Conservation (phyloP, 768 basidiomycete species). For the Goffeauzyma gilvescens region DNA sequence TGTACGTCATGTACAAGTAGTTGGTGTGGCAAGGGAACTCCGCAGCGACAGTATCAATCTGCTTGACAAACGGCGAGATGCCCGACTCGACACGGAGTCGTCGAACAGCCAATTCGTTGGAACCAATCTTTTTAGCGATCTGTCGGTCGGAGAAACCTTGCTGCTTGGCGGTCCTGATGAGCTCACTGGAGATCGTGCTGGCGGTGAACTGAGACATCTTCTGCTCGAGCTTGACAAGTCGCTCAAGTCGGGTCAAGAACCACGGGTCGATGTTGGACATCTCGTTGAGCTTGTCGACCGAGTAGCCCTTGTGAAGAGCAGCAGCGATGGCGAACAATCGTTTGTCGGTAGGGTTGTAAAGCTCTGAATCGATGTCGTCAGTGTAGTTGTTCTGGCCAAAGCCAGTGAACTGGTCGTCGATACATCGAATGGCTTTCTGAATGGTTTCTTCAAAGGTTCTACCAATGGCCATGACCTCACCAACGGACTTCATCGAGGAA, state of each 20-base stretch:
- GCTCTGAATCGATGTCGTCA: constrained; percentile 79
- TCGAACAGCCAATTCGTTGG: constrained; percentile 84
- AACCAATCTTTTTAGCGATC: constrained; percentile 59
- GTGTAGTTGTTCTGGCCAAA: constrained; percentile 80
- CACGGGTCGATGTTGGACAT: constrained; percentile 98
- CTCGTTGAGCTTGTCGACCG: constrained; percentile 87
- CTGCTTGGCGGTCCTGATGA: constrained; percentile 71
- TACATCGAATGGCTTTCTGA: constrained; percentile 90
- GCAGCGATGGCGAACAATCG: constrained; percentile 90
- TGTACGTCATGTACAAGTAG: constrained; percentile 96
- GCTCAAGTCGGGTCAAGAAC: constrained; percentile 78
- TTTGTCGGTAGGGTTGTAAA: constrained; percentile 86
- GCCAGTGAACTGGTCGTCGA: constrained; percentile 84
- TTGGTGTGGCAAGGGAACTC: constrained; percentile 98
- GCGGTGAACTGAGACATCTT: constrained; percentile 49
- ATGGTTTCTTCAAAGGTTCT: constrained; percentile 96
- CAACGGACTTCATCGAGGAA: constrained; percentile 97
- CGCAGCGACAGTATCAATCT: constrained; percentile 96
- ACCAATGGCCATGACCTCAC: constrained; percentile 98
- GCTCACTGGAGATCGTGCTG: constrained; percentile 43
- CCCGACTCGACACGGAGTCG: constrained; percentile 64
- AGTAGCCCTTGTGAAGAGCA: constrained; percentile 80
- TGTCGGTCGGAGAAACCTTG: constrained; percentile 90
- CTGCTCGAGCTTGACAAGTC: constrained; percentile 66
- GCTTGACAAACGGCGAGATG: constrained; percentile 83